These are phyloP conservation scores for Vairimorpha ceranae DNA, from an alignment of 371 early-diverging fungal species.

Conservation along the genomic window DNA sequence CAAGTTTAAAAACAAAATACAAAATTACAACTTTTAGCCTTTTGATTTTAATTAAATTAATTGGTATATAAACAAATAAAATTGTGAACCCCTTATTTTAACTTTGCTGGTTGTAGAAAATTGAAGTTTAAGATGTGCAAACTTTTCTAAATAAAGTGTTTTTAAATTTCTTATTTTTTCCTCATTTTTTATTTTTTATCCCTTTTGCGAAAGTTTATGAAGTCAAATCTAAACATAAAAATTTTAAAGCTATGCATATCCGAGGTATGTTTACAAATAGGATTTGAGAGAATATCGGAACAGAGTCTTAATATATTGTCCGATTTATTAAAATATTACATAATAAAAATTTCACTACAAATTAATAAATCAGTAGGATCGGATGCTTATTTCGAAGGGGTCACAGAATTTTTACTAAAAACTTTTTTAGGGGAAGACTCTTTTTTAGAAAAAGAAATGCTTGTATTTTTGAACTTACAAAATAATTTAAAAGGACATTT, in stretches of 20 bases:
- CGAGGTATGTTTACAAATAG: conserved; percentile 50
- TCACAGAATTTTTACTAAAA: conserved; percentile 8
- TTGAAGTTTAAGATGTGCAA: too few relatives aligned
- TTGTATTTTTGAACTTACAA: conserved; percentile 13
- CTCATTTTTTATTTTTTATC: not conserved
- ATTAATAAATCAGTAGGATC: not conserved
- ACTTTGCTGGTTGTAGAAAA: too few relatives aligned
- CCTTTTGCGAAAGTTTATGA: conserved; percentile 38
- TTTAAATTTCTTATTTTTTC: not conserved
- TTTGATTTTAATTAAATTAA: too few relatives aligned
- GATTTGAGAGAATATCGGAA: conserved; percentile 55
- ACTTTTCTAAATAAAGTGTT: too few relatives aligned
- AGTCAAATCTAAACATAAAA: conserved; percentile 45
- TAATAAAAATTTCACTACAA: conserved; percentile 19
- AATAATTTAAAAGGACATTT: conserved; percentile 12
- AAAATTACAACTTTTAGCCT: too few relatives aligned
- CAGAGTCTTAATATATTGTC: conserved; percentile 46
- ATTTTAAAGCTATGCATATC: conserved; percentile 39
- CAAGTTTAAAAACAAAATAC: too few relatives aligned
- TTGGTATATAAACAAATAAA: too few relatives aligned
- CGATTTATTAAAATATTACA: conserved; percentile 47
- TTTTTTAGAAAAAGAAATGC: conserved; percentile 14
- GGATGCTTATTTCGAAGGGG: not conserved
- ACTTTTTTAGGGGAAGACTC: not conserved
- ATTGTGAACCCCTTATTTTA: too few relatives aligned